Percentiles rank a stretch among this genome's conserved stretches.
Conservation (phyloP, 495 filamentous ascomycete genomes). For the Baudoinia panamericana region DNA sequence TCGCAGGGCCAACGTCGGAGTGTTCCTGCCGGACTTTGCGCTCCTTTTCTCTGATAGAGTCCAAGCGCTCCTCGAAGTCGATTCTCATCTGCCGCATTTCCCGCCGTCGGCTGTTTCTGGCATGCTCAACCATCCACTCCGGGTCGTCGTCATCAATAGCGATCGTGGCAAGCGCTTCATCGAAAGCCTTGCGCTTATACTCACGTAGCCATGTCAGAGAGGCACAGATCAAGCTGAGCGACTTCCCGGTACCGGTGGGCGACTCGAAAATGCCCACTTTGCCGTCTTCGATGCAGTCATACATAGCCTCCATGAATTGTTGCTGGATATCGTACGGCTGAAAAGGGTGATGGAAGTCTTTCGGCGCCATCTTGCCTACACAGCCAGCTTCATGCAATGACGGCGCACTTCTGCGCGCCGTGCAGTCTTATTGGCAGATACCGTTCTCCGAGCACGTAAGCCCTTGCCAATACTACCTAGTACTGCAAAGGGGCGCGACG, state of each 20-base stretch:
- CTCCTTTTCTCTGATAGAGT: constrained; percentile 56
- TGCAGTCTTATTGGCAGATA: too few species aligned
- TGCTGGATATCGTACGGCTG: constrained; percentile 82
- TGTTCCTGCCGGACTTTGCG: constrained; percentile 40
- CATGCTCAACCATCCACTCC: constrained; percentile 75
- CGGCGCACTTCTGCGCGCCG: too few species aligned
- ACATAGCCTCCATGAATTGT: constrained; percentile 79
- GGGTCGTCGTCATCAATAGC: constrained; percentile 58
- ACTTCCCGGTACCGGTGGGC: constrained; percentile 83
- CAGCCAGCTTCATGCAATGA: too few species aligned
- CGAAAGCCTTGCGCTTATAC: constrained; percentile 56
- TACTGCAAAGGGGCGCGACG: not conserved
- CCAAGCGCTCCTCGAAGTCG: constrained; percentile 58
- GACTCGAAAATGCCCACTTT: constrained; percentile 86
- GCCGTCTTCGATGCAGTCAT: constrained; percentile 65
- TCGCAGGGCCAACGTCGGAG: constrained; percentile 34
- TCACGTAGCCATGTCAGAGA: constrained; percentile 87
- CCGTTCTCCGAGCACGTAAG: not conserved
- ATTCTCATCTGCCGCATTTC: constrained; percentile 51
- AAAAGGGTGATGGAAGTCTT: constrained; percentile 82
- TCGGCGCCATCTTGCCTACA: too few species aligned
- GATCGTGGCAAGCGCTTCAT: constrained; percentile 34
- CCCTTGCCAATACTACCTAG: not conserved
- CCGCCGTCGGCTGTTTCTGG: constrained; percentile 50
- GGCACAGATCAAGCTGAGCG: constrained; percentile 84